Evolutionary conservation across 768 basidiomycete genomes (phyloP).

Genomic region (Asterophora parasitica): DNA sequence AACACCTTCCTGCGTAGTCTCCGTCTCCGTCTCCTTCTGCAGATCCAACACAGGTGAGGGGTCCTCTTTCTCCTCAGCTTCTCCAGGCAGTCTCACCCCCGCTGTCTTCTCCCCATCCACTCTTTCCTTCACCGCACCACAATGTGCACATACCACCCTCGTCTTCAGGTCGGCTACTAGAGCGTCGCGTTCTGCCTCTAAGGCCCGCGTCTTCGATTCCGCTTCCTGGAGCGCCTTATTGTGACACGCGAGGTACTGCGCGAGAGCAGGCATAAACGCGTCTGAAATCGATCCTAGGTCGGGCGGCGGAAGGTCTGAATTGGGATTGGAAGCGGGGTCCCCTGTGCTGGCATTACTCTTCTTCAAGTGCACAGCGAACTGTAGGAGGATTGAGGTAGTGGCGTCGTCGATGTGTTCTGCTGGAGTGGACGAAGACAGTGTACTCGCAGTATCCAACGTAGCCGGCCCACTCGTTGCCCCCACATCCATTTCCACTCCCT

Average conservation of each 20-base stretch:
- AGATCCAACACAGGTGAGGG: too few relatives aligned
- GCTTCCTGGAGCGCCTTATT: not conserved
- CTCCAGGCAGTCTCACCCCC: too few relatives aligned
- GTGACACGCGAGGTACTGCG: slow-evolving; percentile 8
- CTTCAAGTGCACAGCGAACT: not conserved
- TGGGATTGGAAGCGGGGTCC: not conserved
- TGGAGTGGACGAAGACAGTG: too few relatives aligned
- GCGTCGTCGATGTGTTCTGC: not conserved
- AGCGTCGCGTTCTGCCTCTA: slow-evolving; percentile 1
- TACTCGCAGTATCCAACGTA: not conserved
- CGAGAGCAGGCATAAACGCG: slow-evolving; percentile 4
- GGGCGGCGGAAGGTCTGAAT: not conserved
- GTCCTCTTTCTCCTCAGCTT: too few relatives aligned
- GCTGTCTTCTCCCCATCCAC: too few relatives aligned
- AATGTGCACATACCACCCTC: too few relatives aligned
- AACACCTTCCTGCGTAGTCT: too few relatives aligned
- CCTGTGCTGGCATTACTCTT: not conserved
- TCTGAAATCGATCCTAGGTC: not conserved
- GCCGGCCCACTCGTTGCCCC: not conserved
- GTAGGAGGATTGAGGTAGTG: not conserved
- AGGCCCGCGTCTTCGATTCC: not conserved
- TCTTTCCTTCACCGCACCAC: too few relatives aligned
- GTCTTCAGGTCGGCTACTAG: not conserved
- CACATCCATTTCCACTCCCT: too few relatives aligned
- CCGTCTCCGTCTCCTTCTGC: too few relatives aligned